These are phyloP conservation scores for Leishmania mexicana DNA, from an alignment of 208 protist genomes.

Conservation along the genomic window DNA sequence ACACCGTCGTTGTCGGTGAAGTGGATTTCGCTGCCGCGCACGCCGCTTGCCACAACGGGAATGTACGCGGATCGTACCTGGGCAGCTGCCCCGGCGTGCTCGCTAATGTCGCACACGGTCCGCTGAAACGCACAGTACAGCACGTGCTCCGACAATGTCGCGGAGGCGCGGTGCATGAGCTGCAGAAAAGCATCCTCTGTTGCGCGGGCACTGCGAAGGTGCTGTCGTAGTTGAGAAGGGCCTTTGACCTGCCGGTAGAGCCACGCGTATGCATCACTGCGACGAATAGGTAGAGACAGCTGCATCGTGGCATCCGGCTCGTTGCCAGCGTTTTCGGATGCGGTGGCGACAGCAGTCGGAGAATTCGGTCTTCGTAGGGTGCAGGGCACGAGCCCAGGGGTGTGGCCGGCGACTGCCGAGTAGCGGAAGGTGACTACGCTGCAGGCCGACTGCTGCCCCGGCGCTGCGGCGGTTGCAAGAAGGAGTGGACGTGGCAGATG, in stretches of 20 bases:
- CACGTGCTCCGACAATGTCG: slow-evolving; percentile 28
- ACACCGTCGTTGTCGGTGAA: slow-evolving; percentile 50
- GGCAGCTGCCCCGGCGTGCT: slow-evolving; percentile 13
- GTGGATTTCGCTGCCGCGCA: slow-evolving; percentile 47
- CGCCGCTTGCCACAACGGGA: slow-evolving; percentile 53
- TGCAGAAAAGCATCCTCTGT: slow-evolving; percentile 44
- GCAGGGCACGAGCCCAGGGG: slow-evolving; percentile 7
- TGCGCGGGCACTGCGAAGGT: slow-evolving; percentile 45
- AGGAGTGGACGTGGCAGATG: slow-evolving; percentile 19
- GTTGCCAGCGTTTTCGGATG: neutral
- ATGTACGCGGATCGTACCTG: slow-evolving; percentile 45
- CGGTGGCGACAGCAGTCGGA: neutral
- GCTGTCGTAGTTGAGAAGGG: slow-evolving; percentile 41
- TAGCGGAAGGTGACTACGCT: slow-evolving; percentile 10
- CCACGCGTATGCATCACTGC: slow-evolving; percentile 7
- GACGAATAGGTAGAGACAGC: slow-evolving; percentile 10
- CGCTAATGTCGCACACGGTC: slow-evolving; percentile 25
- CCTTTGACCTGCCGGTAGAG: slow-evolving; percentile 37
- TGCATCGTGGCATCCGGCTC: slow-evolving; percentile 8
- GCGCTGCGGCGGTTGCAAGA: neutral
- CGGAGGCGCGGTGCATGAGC: slow-evolving; percentile 29
- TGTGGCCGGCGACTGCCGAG: neutral
- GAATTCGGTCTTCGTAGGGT: neutral
- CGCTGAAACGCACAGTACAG: slow-evolving; percentile 37
- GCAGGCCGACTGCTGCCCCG: neutral